Evolutionary conservation across 2,329 filamentous ascomycete genomes (phyloP), one percentile per base, ranked within the genome.

Genomic region (Colletotrichum higginsianum): DNA sequence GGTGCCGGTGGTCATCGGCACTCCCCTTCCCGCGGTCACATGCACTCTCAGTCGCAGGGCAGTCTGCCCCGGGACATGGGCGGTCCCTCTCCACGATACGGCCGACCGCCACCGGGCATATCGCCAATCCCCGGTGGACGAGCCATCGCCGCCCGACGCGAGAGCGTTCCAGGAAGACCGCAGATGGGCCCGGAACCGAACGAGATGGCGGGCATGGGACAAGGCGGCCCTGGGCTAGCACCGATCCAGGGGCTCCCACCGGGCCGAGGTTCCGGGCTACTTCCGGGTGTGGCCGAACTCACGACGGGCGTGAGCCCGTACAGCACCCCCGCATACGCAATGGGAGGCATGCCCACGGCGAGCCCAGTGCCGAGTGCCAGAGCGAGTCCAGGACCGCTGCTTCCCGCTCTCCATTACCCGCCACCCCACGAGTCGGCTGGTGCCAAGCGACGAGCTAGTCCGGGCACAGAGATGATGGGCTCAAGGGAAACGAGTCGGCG

Each of bases 261-360:
- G 40, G 79, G 80, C 9, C 78, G 81, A 38, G 80, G 81, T n/a
- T 81, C 81, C 7, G 85, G 83, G 0, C 82, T 87, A 73, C 81
- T 92, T n/a, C 90, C 90, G 1, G 86, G 89, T 61, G 84, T 92
- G 18, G 86, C 88, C 46, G 90, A 92, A 77, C 84, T 92, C 75
- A 92, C 90, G 2, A 91, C 89, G 0, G 90, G 90, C 15, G 83
- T 91, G 42, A 90, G 87, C 74, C 88, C 89, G 0, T 91, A 91
- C 77, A 87, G 82, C 74, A 87, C 87, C n/a, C 87, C 87, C 49
- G 86, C 87, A 0, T 89, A 88, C 76, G 84, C 86, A 9, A 79
- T 84, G 62, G 71, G 67, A 18, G 82, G 81, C 40, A 78, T 80
- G 9, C 80, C 83, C 3, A 83, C 77, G 49, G 79, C 79, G 56